phyloP scores from a whole-genome alignment of 225 moss, liverwort and hornwort genomes.

The Antitrichia curtipendula region DNA sequence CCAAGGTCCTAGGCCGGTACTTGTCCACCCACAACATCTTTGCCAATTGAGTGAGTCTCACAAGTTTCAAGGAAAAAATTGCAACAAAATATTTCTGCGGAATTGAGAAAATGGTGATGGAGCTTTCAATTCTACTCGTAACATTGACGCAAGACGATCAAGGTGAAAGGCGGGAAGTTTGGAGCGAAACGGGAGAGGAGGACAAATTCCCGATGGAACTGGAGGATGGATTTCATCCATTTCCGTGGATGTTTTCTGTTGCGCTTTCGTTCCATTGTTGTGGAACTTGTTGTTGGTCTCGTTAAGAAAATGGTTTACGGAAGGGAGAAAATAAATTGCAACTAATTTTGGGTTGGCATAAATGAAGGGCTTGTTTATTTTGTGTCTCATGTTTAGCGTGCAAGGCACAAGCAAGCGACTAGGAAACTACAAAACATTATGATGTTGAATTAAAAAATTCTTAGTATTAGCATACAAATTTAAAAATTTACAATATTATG shows the following conservation, averaged over 20 bases:
- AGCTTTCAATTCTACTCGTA: neutral
- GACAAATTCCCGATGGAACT: neutral
- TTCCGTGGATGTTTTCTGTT: neutral
- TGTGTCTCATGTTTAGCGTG: fast-evolving
- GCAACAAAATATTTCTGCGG: neutral
- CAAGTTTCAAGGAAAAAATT: neutral
- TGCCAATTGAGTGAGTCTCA: neutral
- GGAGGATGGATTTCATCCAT: neutral
- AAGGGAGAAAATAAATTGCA: neutral
- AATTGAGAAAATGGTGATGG: neutral
- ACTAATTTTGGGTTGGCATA: neutral
- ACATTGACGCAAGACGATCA: neutral
- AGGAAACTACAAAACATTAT: neutral
- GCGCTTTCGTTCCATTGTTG: neutral
- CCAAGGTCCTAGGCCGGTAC: slow-evolving; percentile 66
- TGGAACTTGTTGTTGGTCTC: neutral
- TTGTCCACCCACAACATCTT: slow-evolving; percentile 87
- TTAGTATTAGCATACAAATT: neutral
- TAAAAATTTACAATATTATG: neutral
- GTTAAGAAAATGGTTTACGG: neutral
- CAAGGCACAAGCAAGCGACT: fast-evolving
- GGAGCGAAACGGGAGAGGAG: neutral
- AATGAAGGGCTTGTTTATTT: neutral
- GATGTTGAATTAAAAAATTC: neutral
- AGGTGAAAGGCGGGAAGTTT: neutral